Base-by-base conservation (phyloP, 148 eudicot species). In the Cornus suecica region DNA sequence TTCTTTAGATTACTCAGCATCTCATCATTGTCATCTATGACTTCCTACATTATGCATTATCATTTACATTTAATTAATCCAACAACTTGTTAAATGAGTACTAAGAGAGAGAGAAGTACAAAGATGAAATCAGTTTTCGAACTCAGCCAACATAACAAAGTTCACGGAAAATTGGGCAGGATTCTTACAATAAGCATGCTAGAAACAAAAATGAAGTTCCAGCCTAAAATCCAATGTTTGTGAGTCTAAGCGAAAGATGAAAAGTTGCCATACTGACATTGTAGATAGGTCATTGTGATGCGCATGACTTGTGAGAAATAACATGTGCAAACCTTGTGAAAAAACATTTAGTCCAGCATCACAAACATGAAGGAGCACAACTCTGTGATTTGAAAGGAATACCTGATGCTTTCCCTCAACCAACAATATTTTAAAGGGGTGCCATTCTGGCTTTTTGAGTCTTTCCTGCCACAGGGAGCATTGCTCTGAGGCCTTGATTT, bases 391-490 rank as follows among this genome's bases (percentile, higher is more conserved):
- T 18, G 28, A 8, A 71, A 31, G 41, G 29, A 77, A 79, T 51
- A 93, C 98, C 97, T 89, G 78, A 37, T 78, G 15, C 63, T 73
- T 86, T 54, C 85, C 76, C 37, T 82, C 84, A 51, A 74, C 71
- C 4, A 66, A 66, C 14, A 80, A 51, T n/a, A 87, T 82, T 77
- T 77, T 90, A 80, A 86, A 91, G 25, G 99, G 99, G 78, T 93
- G 90, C 94, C 97, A 93, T 5, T 80, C 77, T 15, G 99, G 81
- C 60, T 93, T 78, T 71, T 80, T 88, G 73, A 96, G 70, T 61
- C 85, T 87, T 48, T 96, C 93, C 81, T 96, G 93, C 99, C 99
- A 96, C 76, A 87, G 54, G 29, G 98, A 90, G 86, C 88, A 83
- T 16, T 87, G 86, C 75, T 94, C 94, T 60, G 78, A 31, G 61